Percentiles rank a stretch among this genome's conserved stretches.
Evolutionary conservation across 2,329 filamentous ascomycete species (phyloP).

Genomic region (Emmonsia crescens): DNA sequence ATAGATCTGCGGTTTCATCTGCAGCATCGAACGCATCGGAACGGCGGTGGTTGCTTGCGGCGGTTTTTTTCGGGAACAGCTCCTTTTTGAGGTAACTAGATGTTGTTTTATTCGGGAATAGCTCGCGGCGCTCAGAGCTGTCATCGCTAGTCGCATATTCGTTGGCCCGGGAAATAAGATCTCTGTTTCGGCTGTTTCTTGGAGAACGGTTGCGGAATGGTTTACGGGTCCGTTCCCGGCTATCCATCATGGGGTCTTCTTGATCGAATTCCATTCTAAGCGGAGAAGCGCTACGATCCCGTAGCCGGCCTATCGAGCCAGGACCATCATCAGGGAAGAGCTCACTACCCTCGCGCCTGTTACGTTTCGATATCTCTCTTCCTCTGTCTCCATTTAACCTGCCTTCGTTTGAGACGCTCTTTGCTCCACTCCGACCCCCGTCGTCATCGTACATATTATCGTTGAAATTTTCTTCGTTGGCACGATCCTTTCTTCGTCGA

Average conservation of each 20-base stretch:
- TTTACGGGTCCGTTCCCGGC: conserved; percentile 24
- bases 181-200: conserved; percentile 15
- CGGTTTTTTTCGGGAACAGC: conserved; percentile 45
- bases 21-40: conserved; percentile 44
- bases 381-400: conserved; percentile 24
- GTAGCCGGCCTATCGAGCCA: conserved; percentile 37
- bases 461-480: conserved; percentile 52
- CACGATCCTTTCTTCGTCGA: conserved; percentile 31
- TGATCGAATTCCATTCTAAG: conserved; percentile 41
- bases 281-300: conserved; percentile 52
- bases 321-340: conserved; percentile 30
- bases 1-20: conserved; percentile 44
- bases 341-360: conserved; percentile 12
- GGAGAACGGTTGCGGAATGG: conserved; percentile 35
- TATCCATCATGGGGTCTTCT: conserved; percentile 20
- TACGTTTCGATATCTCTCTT: conserved; percentile 18
- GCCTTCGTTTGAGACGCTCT: conserved; percentile 14
- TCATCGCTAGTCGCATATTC: conserved; percentile 16
- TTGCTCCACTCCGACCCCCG: conserved; percentile 18
- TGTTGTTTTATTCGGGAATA: conserved; percentile 35
- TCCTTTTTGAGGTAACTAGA: conserved; percentile 43
- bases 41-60: conserved; percentile 34
- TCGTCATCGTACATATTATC: conserved; percentile 77
- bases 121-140: conserved; percentile 34
- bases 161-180: conserved; percentile 27